Conservation (phyloP, 169 alveolate species). For the Plasmodium ovale region DNA sequence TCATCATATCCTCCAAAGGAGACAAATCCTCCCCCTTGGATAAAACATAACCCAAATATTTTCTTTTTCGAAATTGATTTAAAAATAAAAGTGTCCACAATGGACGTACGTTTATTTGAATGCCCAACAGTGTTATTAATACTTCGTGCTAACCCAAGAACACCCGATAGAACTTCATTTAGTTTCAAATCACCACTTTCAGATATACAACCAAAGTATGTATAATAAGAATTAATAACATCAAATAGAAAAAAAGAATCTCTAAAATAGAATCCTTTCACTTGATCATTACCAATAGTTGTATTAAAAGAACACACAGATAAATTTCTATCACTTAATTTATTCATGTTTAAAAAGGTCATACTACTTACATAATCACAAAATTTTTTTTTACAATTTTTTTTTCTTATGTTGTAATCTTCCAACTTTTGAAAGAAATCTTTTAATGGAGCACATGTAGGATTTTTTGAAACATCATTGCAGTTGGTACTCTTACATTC, state of each 20-base stretch:
- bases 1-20: constrained; percentile 47
- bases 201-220: constrained; percentile 45
- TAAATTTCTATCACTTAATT: constrained; percentile 15
- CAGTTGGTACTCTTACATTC: constrained; percentile 20
- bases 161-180: constrained; percentile 37
- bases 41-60: constrained; percentile 37
- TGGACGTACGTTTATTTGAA: not conserved
- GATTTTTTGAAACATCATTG: not conserved
- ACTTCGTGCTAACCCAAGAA: constrained; percentile 40
- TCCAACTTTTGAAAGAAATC: constrained; percentile 17
- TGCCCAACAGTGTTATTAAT: not conserved
- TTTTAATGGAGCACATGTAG: constrained; percentile 6
- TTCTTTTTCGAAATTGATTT: constrained; percentile 40
- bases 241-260: constrained; percentile 21
- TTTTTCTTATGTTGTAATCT: constrained; percentile 28
- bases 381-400: constrained; percentile 31
- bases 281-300: constrained; percentile 8
- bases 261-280: constrained; percentile 51
- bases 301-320: constrained; percentile 52
- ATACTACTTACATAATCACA: constrained; percentile 49
- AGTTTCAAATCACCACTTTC: constrained; percentile 9
- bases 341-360: constrained; percentile 31
- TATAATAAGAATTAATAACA: not conserved
- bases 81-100: constrained; percentile 16
- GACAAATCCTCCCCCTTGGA: constrained; percentile 32